These are phyloP conservation scores for Corylus heterophylla DNA, from an alignment of 306 rosid genomes.

Conservation along the genomic window DNA sequence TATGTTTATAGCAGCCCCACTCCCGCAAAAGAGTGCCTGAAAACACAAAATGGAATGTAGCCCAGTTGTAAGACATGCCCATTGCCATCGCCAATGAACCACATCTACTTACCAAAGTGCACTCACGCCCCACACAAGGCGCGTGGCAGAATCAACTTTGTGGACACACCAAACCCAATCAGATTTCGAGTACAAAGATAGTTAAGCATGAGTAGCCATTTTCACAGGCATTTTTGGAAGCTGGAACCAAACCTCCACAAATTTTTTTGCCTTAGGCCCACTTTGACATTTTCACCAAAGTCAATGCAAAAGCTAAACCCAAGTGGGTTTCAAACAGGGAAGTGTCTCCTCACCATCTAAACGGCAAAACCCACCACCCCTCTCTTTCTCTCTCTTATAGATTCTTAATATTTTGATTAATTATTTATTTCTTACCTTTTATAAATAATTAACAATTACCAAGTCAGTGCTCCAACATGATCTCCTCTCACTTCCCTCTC, in stretches of 20 bases:
- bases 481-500: conserved; percentile 30
- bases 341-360: neutral
- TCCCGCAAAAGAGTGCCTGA: neutral
- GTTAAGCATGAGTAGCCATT: neutral
- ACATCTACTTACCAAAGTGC: neutral
- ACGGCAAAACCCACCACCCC: conserved; percentile 8
- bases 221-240: neutral
- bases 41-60: conserved; percentile 16
- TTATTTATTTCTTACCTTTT: neutral
- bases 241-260: neutral
- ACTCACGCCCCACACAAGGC: neutral
- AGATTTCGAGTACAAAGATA: neutral
- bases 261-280: conserved; percentile 4
- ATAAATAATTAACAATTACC: conserved; percentile 52
- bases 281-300: conserved; percentile 39
- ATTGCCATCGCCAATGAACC: neutral
- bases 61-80: conserved; percentile 19
- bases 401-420: neutral
- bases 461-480: conserved; percentile 48
- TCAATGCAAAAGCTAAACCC: conserved; percentile 40
- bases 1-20: neutral
- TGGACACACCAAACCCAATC: neutral
- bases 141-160: neutral
- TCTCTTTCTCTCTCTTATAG: neutral
- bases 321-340: conserved; percentile 16